Conservation (phyloP, 2,329 filamentous ascomycete species). For the Truncatella angustata region DNA sequence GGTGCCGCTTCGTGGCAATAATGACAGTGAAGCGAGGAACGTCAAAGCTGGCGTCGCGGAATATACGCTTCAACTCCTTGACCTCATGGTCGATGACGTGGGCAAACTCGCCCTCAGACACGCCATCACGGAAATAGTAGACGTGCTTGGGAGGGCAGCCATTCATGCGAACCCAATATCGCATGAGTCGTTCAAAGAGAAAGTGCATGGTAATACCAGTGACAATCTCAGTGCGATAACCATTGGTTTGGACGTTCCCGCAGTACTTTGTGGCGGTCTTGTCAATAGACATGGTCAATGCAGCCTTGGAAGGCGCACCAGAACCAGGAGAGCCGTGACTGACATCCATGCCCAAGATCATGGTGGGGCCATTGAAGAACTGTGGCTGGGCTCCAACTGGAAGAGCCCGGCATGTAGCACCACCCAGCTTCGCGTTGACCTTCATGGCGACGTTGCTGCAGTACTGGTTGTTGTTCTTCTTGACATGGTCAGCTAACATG, state of each 20-base stretch:
- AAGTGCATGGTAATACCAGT: slow-evolving; percentile 61
- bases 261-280: slow-evolving; percentile 70
- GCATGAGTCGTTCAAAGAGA: slow-evolving; percentile 64
- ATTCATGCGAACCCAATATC: slow-evolving; percentile 60
- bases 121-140: slow-evolving; percentile 91
- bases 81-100: slow-evolving; percentile 82
- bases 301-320: slow-evolving; percentile 72
- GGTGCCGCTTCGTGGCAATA: slow-evolving; percentile 89
- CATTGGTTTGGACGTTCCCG: slow-evolving; percentile 80
- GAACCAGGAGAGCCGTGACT: slow-evolving; percentile 76
- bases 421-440: slow-evolving; percentile 92
- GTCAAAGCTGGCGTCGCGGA: slow-evolving; percentile 38
- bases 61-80: slow-evolving; percentile 61
- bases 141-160: slow-evolving; percentile 67
- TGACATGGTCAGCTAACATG: slow-evolving; percentile 68
- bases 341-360: slow-evolving; percentile 89
- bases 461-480: slow-evolving; percentile 74
- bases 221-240: slow-evolving; percentile 78
- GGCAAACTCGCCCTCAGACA: slow-evolving; percentile 81
- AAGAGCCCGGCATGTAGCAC: slow-evolving; percentile 59
- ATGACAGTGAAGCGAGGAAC: slow-evolving; percentile 76
- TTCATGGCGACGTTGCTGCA: slow-evolving; percentile 96
- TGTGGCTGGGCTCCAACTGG: slow-evolving; percentile 27
- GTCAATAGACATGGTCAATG: slow-evolving; percentile 82
- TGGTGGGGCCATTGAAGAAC: slow-evolving; percentile 57